Conservation (phyloP, 208 protist species). For the Histomonas meleagridis region DNA sequence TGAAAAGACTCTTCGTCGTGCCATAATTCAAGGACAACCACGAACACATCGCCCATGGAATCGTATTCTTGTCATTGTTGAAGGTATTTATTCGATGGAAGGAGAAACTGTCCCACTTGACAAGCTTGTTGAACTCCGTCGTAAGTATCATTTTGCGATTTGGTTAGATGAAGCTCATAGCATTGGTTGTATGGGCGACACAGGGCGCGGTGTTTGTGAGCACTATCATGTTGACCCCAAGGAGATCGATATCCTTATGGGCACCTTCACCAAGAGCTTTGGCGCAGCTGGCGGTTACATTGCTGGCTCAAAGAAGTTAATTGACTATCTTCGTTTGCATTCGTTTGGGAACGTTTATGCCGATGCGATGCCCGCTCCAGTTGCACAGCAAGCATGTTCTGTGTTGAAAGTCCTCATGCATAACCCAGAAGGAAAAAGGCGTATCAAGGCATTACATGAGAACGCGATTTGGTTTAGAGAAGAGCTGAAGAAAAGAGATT, state of each 20-base stretch:
- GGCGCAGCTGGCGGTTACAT: slow-evolving; percentile 56
- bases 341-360: slow-evolving; percentile 46
- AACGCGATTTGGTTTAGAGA: slow-evolving; percentile 52
- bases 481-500: not conserved
- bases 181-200: slow-evolving; percentile 52
- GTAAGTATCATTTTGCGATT: slow-evolving; percentile 34
- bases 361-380: slow-evolving; percentile 47
- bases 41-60: slow-evolving; percentile 47
- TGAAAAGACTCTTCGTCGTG: slow-evolving; percentile 41
- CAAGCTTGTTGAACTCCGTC: slow-evolving; percentile 48
- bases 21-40: slow-evolving; percentile 46
- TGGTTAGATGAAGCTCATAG: slow-evolving; percentile 56
- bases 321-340: slow-evolving; percentile 38
- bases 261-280: slow-evolving; percentile 60
- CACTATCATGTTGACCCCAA: slow-evolving; percentile 44
- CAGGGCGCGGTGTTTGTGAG: slow-evolving; percentile 47
- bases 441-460: slow-evolving; percentile 41
- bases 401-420: slow-evolving; percentile 47
- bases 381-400: slow-evolving; percentile 47
- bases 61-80: slow-evolving; percentile 54
- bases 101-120: slow-evolving; percentile 51
- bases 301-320: slow-evolving; percentile 44
- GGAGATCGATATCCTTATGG: slow-evolving; percentile 58
- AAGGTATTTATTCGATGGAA: slow-evolving; percentile 58
- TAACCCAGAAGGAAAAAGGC: not conserved